These are phyloP conservation scores for Cetraspora pellucida DNA, from an alignment of 192 early-diverging fungal genomes.

Conservation along the genomic window DNA sequence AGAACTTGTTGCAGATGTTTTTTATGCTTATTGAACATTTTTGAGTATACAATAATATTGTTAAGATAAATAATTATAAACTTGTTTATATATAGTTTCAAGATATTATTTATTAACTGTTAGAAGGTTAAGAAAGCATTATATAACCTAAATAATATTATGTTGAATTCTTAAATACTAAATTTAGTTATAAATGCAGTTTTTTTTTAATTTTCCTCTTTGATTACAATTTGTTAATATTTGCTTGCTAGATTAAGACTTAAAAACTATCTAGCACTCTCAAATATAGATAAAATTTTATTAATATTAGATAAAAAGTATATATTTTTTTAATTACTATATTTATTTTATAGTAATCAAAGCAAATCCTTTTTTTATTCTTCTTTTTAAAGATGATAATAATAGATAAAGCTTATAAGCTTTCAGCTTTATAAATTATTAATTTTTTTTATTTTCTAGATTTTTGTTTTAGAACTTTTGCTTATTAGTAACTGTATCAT, in stretches of 20 bases:
- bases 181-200: conserved; percentile 39
- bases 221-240: conserved; percentile 35
- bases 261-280: conserved; percentile 35
- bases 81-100: conserved; percentile 35
- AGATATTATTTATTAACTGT: conserved; percentile 42
- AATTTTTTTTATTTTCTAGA: neutral
- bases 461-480: neutral
- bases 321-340: conserved; percentile 43
- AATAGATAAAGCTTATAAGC: conserved; percentile 27
- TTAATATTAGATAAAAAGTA: conserved; percentile 48
- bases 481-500: neutral
- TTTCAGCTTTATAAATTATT: neutral
- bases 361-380: conserved; percentile 42
- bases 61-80: conserved; percentile 46
- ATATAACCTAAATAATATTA: conserved; percentile 45
- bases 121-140: conserved; percentile 46
- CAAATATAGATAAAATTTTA: conserved; percentile 42
- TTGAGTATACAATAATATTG: conserved; percentile 44
- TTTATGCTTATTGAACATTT: conserved; percentile 39
- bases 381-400: conserved; percentile 50
- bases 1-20: conserved; percentile 28
- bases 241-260: conserved; percentile 44
- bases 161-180: conserved; percentile 43
- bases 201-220: conserved; percentile 33
- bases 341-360: conserved; percentile 50